Conservation (phyloP, 1,139 yeast genomes). For the Scheffersomyces parashehatae region DNA sequence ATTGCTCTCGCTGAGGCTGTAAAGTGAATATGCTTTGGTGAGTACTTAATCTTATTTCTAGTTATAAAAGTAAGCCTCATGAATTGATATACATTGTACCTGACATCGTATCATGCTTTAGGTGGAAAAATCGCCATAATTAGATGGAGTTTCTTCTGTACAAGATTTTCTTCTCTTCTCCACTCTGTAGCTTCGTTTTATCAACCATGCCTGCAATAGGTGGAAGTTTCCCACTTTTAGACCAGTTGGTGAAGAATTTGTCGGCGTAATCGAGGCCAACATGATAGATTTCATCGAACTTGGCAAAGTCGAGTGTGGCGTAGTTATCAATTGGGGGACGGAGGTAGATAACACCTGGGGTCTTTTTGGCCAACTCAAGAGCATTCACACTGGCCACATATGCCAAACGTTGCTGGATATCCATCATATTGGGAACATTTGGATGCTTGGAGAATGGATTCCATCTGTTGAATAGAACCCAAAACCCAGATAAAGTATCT, state of each 20-base stretch:
- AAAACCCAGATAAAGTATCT: slow-evolving; percentile 86
- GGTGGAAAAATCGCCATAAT: too few species aligned
- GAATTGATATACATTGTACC: too few species aligned
- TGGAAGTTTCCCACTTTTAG: slow-evolving; percentile 56
- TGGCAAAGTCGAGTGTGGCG: slow-evolving; percentile 90
- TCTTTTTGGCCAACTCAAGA: slow-evolving; percentile 77
- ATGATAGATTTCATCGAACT: slow-evolving; percentile 83
- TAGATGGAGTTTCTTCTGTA: slow-evolving; percentile 68
- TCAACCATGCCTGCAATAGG: slow-evolving; percentile 56
- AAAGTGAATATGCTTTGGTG: too few species aligned
- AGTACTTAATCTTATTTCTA: too few species aligned
- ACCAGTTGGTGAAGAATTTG: slow-evolving; percentile 54
- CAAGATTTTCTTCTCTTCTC: slow-evolving; percentile 21
- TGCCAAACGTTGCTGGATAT: slow-evolving; percentile 88
- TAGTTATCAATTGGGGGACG: slow-evolving; percentile 93
- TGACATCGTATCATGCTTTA: too few species aligned
- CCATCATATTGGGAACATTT: slow-evolving; percentile 91
- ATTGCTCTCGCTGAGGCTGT: too few species aligned
- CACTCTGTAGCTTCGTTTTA: slow-evolving; percentile 15
- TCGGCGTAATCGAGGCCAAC: slow-evolving; percentile 82
- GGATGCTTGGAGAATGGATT: slow-evolving; percentile 89
- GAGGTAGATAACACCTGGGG: slow-evolving; percentile 85
- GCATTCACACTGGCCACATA: slow-evolving; percentile 96
- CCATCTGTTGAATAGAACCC: slow-evolving; percentile 88
- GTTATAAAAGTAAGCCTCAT: too few species aligned